A percentile compares a stretch with the other conserved stretches of the same genome.
Evolutionary conservation across 352 stramenopile species (phyloP).

Genomic region (Phytophthora cajani): DNA sequence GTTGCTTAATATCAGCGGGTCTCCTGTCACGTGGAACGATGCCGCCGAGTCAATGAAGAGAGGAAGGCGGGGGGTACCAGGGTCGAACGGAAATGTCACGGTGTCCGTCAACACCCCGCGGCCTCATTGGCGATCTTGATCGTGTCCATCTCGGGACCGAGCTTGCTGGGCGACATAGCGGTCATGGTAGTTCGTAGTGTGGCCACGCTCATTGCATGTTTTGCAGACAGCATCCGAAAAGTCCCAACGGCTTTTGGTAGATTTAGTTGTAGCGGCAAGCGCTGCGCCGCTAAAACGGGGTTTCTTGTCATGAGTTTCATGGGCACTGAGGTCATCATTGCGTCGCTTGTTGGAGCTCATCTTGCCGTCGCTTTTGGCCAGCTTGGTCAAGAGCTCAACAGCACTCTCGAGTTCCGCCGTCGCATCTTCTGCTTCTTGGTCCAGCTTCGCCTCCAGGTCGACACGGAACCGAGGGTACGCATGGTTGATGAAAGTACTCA

Average conservation of each 20-base stretch:
- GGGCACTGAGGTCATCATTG: neutral
- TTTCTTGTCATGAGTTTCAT: neutral
- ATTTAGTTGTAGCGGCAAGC: neutral
- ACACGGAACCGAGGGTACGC: constrained; percentile 5
- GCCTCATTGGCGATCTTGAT: constrained; percentile 11
- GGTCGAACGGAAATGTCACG: constrained; percentile 6
- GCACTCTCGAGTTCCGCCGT: constrained; percentile 5
- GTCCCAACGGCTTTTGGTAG: constrained; percentile 3
- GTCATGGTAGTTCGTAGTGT: constrained; percentile 17
- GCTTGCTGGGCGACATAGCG: constrained; percentile 2
- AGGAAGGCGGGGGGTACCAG: neutral
- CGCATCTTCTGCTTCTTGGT: constrained; percentile 4
- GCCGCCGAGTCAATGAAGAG: neutral
- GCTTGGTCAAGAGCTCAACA: neutral
- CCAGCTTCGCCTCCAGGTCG: constrained; percentile 1
- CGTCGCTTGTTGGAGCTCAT: constrained; percentile 1
- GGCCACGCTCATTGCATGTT: neutral
- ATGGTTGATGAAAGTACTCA: constrained; percentile 19
- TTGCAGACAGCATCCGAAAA: constrained; percentile 4
- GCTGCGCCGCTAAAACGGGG: neutral
- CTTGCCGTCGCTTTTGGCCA: constrained; percentile 1
- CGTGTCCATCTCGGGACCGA: too few species aligned
- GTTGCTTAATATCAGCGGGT: neutral
- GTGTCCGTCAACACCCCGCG: constrained; percentile 10
- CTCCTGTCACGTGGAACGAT: constrained; percentile 10